Evolutionary conservation across 106 monocot species (phyloP).

Genomic region (Allium sativum): DNA sequence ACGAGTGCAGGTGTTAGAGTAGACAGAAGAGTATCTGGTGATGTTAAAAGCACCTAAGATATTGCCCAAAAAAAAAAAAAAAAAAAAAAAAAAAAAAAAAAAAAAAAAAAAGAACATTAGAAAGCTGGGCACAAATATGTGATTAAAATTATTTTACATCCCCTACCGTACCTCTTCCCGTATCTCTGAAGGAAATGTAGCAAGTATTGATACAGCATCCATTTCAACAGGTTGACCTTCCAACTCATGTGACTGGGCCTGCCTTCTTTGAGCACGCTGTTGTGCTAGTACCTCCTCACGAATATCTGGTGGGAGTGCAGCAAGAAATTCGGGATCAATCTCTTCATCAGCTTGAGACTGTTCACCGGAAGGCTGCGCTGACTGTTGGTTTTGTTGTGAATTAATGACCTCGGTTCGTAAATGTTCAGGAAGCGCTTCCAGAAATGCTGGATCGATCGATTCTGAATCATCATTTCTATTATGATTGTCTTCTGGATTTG

Average conservation of each 20-base stretch:
- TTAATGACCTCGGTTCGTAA: conserved; percentile 92
- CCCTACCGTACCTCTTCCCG: conserved; percentile 69
- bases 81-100: neutral
- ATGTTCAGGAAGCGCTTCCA: conserved; percentile 96
- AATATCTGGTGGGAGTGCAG: conserved; percentile 98
- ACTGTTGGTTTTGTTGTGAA: conserved; percentile 75
- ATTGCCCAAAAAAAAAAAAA: conserved; percentile 5
- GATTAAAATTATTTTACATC: neutral
- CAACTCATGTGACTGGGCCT: conserved; percentile 75
- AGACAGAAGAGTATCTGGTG: conserved; percentile 80
- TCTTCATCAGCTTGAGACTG: conserved; percentile 65
- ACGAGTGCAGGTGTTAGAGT: conserved; percentile 93
- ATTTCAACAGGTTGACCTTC: conserved; percentile 99
- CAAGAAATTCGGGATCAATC: conserved; percentile 99
- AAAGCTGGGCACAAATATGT: neutral
- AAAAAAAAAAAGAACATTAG: neutral
- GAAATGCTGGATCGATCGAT: conserved; percentile 91
- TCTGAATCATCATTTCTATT: conserved; percentile 39
- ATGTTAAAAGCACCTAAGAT: conserved; percentile 83
- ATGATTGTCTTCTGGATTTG: conserved; percentile 36
- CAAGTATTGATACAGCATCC: conserved; percentile 99
- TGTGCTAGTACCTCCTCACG: conserved; percentile 90
- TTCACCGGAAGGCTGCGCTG: conserved; percentile 50
- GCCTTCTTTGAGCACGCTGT: conserved; percentile 71
- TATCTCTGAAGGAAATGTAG: conserved; percentile 97